Evolutionary conservation across 805 yeast species (phyloP).

Genomic region (Jamesozyma rosinii): DNA sequence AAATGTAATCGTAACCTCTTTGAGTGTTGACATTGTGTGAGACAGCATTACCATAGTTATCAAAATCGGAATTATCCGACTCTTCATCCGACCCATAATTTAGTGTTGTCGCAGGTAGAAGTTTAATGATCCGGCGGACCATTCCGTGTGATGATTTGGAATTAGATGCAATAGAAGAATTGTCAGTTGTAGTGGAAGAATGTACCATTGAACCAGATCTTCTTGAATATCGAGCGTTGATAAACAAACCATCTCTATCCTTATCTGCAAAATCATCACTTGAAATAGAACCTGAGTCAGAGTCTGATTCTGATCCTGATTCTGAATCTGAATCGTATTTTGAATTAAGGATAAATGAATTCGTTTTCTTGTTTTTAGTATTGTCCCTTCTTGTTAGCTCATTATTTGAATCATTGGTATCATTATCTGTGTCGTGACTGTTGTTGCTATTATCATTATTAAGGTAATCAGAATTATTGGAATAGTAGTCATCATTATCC

Average conservation of each 20-base stretch:
- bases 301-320: not conserved
- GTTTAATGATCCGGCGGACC: constrained; percentile 52
- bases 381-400: not conserved
- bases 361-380: not conserved
- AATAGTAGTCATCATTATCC: constrained; percentile 11
- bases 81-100: constrained; percentile 67
- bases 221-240: constrained; percentile 26
- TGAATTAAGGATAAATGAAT: not conserved
- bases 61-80: constrained; percentile 31
- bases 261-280: constrained; percentile 7
- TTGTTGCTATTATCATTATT: not conserved
- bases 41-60: constrained; percentile 41
- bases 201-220: constrained; percentile 21
- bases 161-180: constrained; percentile 18
- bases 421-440: constrained; percentile 17
- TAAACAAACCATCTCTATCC: constrained; percentile 28
- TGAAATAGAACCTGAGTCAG: constrained; percentile 5
- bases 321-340: constrained; percentile 6
- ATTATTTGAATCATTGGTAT: constrained; percentile 9
- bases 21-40: constrained; percentile 65
- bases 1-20: constrained; percentile 69
- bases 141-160: constrained; percentile 8
- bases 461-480: constrained; percentile 8
- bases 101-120: constrained; percentile 77
- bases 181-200: constrained; percentile 20